Conservation (phyloP, 768 basidiomycete species). For the Mycena vulgaris region DNA sequence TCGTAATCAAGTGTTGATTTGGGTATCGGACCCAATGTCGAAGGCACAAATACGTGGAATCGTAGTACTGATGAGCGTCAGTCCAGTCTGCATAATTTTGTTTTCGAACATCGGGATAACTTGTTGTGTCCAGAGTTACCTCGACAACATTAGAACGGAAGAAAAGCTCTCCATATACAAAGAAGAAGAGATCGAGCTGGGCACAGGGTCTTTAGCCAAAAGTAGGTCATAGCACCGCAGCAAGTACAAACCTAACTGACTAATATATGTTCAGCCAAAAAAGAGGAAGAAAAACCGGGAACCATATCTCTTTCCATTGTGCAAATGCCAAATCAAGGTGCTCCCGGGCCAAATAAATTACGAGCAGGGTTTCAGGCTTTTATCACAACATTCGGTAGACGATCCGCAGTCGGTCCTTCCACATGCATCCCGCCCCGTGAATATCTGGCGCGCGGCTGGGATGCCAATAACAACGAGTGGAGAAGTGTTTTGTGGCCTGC, state of each 20-base stretch:
- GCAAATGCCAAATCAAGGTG: not conserved
- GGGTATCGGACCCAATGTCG: constrained; percentile 4
- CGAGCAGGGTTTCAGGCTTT: not conserved
- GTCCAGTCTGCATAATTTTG: not conserved
- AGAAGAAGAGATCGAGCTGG: constrained; percentile 1
- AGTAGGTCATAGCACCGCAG: not conserved
- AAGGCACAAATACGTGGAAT: not conserved
- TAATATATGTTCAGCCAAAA: not conserved
- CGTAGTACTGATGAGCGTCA: not conserved
- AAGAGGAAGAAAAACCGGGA: not conserved
- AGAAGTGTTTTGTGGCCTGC: constrained; percentile 20
- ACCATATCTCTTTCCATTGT: constrained; percentile 18
- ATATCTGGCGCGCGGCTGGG: constrained; percentile 13
- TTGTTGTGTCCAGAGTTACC: not conserved
- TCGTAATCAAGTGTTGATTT: not conserved
- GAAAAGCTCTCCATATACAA: not conserved
- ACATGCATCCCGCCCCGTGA: not conserved
- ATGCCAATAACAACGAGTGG: constrained; percentile 6
- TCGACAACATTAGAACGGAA: not conserved
- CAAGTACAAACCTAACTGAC: not conserved
- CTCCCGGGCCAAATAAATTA: not conserved
- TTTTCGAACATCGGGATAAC: no score
- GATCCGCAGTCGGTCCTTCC: not conserved
- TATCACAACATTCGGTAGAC: not conserved
- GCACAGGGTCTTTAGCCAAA: not conserved